These are phyloP conservation scores for Cyclotella choctawhatcheeana DNA, from an alignment of 108 stramenopile genomes.

Conservation along the genomic window DNA sequence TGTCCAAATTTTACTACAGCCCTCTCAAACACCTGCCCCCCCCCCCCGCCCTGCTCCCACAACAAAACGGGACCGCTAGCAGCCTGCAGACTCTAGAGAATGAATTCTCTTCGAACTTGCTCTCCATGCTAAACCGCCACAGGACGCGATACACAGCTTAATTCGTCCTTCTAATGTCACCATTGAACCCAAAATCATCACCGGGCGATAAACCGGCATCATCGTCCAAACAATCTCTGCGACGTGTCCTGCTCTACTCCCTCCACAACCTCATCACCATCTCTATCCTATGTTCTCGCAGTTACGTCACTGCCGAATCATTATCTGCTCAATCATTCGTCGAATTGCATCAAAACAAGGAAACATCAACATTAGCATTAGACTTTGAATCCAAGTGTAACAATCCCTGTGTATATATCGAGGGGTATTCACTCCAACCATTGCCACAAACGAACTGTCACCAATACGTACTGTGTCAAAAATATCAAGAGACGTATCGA, in stretches of 20 bases:
- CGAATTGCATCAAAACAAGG: background rate
- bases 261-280: background rate
- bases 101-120: no score
- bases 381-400: background rate
- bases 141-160: no score
- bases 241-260: background rate
- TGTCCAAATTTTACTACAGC: no score
- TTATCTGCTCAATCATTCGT: background rate
- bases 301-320: conserved; percentile 1
- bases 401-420: background rate
- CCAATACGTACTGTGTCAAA: conserved; percentile 7
- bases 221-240: background rate
- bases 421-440: background rate
- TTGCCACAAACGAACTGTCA: background rate
- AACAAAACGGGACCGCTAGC: no score
- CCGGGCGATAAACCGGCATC: background rate
- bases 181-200: no score
- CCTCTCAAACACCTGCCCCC: no score
- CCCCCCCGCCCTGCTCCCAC: no score
- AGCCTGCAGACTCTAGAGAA: no score
- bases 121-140: no score
- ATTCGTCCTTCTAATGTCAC: no score
- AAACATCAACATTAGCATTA: background rate
- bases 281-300: background rate
- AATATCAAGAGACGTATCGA: conserved; percentile 9